Conservation (phyloP, 2,329 filamentous ascomycete genomes). For the Helicocarpus griseus region DNA sequence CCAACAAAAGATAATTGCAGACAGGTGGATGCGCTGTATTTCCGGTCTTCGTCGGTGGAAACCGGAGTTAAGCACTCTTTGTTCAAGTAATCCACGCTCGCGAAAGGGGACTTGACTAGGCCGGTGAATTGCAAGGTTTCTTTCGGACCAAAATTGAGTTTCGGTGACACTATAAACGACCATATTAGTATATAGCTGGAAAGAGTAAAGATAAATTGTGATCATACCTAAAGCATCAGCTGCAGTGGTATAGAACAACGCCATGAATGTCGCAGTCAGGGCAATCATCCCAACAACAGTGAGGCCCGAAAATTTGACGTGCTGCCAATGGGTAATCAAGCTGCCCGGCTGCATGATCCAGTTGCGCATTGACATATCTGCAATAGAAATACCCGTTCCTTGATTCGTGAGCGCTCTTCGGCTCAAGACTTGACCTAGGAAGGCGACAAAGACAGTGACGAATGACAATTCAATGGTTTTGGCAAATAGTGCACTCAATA, state of each 20-base stretch:
- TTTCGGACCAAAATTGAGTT: slow-evolving; percentile 52
- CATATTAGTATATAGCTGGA: not conserved
- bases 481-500: slow-evolving; percentile 59
- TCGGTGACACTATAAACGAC: slow-evolving; percentile 51
- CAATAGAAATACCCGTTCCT: slow-evolving; percentile 58
- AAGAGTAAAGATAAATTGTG: not conserved
- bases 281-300: slow-evolving; percentile 57
- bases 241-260: slow-evolving; percentile 67
- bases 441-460: slow-evolving; percentile 65
- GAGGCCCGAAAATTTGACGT: slow-evolving; percentile 52
- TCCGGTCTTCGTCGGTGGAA: slow-evolving; percentile 29
- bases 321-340: slow-evolving; percentile 59
- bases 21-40: slow-evolving; percentile 46
- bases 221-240: slow-evolving; percentile 54
- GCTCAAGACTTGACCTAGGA: slow-evolving; percentile 66
- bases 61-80: slow-evolving; percentile 55
- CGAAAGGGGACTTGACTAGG: slow-evolving; percentile 52
- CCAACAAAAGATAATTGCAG: slow-evolving; percentile 61
- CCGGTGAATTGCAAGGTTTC: slow-evolving; percentile 44
- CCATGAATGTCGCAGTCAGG: slow-evolving; percentile 54
- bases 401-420: slow-evolving; percentile 53
- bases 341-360: slow-evolving; percentile 68
- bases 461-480: slow-evolving; percentile 72
- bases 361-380: slow-evolving; percentile 67
- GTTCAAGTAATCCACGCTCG: slow-evolving; percentile 49